Percentiles rank a stretch among this genome's conserved stretches.
phyloP scores from a whole-genome alignment of 1,284 basidiomycete genomes.

The Boletus sp. region DNA sequence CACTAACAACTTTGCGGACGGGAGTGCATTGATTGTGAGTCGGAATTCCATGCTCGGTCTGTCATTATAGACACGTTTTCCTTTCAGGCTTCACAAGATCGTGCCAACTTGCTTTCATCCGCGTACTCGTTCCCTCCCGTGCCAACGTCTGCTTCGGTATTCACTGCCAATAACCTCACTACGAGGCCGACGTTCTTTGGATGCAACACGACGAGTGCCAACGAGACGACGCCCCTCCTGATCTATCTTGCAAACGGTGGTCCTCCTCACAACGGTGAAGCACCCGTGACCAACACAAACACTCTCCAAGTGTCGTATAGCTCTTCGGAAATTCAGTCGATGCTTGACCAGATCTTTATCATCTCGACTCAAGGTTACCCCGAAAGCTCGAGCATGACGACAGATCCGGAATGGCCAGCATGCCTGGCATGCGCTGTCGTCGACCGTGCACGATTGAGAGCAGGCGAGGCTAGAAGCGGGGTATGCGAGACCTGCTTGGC shows the following conservation, averaged over 20 bases:
- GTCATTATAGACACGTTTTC: not conserved
- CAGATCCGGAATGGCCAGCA: conserved; percentile 46
- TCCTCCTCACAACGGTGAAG: conserved; percentile 44
- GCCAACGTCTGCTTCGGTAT: conserved; percentile 37
- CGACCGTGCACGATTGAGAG: conserved; percentile 43
- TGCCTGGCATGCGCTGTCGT: conserved; percentile 51
- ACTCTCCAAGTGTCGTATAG: conserved; percentile 36
- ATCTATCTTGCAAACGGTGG: conserved; percentile 50
- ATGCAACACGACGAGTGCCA: conserved; percentile 35
- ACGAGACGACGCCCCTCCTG: conserved; percentile 36
- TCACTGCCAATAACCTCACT: conserved; percentile 41
- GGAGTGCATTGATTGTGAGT: conserved; percentile 48
- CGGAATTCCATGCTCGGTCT: not conserved
- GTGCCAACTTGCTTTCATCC: conserved; percentile 41
- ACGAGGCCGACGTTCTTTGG: conserved; percentile 52
- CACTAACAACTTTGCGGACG: conserved; percentile 42
- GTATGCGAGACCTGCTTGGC: conserved; percentile 44
- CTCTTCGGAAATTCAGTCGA: conserved; percentile 39
- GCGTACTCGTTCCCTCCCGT: conserved; percentile 49
- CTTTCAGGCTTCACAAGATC: conserved; percentile 44
- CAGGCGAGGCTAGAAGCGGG: conserved; percentile 38
- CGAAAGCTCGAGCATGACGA: conserved; percentile 7
- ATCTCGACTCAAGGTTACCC: conserved; percentile 48
- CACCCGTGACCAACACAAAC: conserved; percentile 47
- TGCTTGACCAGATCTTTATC: conserved; percentile 46